phyloP scores from a whole-genome alignment of 192 early-diverging fungal genomes.

The Coemansia sp. region DNA sequence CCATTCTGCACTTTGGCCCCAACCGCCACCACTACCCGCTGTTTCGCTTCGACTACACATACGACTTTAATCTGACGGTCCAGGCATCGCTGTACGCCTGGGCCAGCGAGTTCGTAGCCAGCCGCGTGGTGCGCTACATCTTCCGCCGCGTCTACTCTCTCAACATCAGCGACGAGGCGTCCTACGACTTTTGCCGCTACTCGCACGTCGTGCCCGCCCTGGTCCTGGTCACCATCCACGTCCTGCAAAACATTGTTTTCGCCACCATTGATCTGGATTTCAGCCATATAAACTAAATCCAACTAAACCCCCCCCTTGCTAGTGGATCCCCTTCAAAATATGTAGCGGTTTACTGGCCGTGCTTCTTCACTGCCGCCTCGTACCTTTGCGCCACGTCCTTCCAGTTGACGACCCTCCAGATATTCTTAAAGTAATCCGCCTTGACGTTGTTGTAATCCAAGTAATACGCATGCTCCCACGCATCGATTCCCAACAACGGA shows the following conservation, averaged over 20 bases:
- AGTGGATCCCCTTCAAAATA: neutral
- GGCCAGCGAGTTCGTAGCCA: slow-evolving; percentile 59
- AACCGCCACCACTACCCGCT: slow-evolving; percentile 63
- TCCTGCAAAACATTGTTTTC: slow-evolving; percentile 66
- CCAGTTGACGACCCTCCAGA: slow-evolving; percentile 98
- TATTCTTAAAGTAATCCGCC: slow-evolving; percentile 91
- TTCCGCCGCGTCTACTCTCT: slow-evolving; percentile 53
- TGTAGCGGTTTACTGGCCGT: neutral
- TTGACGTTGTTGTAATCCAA: slow-evolving; percentile 97
- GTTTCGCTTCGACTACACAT: slow-evolving; percentile 57
- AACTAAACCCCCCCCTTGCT: neutral
- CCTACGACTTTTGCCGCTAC: slow-evolving; percentile 61
- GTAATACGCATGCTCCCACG: slow-evolving; percentile 97
- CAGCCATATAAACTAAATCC: neutral
- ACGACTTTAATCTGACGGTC: slow-evolving; percentile 55
- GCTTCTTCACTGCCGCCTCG: slow-evolving; percentile 51
- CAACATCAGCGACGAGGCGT: slow-evolving; percentile 58
- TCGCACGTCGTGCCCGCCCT: slow-evolving; percentile 62
- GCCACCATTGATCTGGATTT: slow-evolving; percentile 58
- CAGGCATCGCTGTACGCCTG: slow-evolving; percentile 58
- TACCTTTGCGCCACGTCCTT: slow-evolving; percentile 86
- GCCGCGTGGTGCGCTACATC: slow-evolving; percentile 58
- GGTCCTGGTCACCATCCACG: slow-evolving; percentile 64
- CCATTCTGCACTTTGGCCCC: slow-evolving; percentile 64
- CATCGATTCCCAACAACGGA: slow-evolving; percentile 88